Evolutionary conservation across 2,329 filamentous ascomycete genomes (phyloP), one percentile per base, ranked within the genome.

Genomic region (Ophiostoma ulmi): DNA sequence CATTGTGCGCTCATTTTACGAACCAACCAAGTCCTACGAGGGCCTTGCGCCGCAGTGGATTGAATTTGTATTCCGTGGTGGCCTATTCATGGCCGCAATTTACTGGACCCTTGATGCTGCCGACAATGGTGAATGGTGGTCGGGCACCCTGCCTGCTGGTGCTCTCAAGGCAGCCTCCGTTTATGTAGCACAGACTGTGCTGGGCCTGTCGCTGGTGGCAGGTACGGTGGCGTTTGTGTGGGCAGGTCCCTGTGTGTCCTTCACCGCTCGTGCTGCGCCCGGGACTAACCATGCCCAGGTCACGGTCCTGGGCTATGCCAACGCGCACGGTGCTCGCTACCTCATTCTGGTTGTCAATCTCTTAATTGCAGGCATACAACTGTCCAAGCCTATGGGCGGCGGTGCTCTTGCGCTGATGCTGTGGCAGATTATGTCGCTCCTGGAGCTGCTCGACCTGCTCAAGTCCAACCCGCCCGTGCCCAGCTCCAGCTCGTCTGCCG

Each of bases 351-450:
- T 93, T 2, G 83, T 92, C 74, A 93, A 94, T 77, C 88, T 96
- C 79, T 85, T 92, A 36, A 85, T 92, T 10, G 91, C 89, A 0
- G 87, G 93, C 71, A 87, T 93, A 70, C 85, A 97, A 8, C 85
- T 98, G 36, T 91, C 94, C 73, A 98, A 98, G 79, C 95, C 95
- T 20, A 96, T 99, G 92, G 95, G 95, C 69, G 89, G 90, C 71
- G 94, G 93, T 68, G 89, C 93, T 0, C 86, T 98, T 68, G 91
- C 88, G 8, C 83, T 98, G 68, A 88, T 95, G 79, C 83, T 93
- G 72, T 94, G 94, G 88, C 94, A 97, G 80, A 89, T 97, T 63
- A 87, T 99, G 72, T 93, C 92, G 13, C 86, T 91, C n/a, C 78
- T 86, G 72, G 87, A 91, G 78, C 83, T 90, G 73, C 78, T 90